Percentiles rank a stretch among this genome's conserved stretches.
Evolutionary conservation across 352 stramenopile genomes (phyloP).

Genomic region (Pythium oligandrum): DNA sequence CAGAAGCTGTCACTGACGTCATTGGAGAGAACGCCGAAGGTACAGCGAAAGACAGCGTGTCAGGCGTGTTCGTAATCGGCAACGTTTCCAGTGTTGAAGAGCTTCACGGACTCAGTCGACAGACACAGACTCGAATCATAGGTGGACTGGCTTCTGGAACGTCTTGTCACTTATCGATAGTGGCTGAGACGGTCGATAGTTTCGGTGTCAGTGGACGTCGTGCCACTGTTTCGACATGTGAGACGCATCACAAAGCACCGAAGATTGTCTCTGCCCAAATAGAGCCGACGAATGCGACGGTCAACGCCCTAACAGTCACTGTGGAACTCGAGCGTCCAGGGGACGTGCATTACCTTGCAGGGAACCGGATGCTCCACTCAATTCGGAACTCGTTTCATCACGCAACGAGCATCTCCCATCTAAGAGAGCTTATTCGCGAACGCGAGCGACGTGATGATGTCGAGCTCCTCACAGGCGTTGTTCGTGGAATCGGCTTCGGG

Average conservation of each 20-base stretch:
- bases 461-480: neutral
- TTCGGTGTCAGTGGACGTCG: slow-evolving; percentile 40
- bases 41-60: neutral
- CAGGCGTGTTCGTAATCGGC: slow-evolving; percentile 23
- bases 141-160: slow-evolving; percentile 33
- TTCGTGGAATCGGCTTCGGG: too few species aligned
- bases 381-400: slow-evolving; percentile 1
- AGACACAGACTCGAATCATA: slow-evolving; percentile 31
- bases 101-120: slow-evolving; percentile 16
- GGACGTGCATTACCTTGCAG: slow-evolving; percentile 50
- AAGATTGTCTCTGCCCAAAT: slow-evolving; percentile 25
- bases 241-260: slow-evolving; percentile 52
- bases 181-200: slow-evolving; percentile 46
- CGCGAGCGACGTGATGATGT: neutral
- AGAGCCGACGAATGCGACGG: slow-evolving; percentile 39
- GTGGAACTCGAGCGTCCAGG: slow-evolving; percentile 36
- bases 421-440: neutral
- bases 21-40: neutral
- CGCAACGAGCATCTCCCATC: slow-evolving; percentile 1
- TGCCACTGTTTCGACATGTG: slow-evolving; percentile 17
- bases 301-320: slow-evolving; percentile 33
- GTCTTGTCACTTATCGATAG: slow-evolving; percentile 39
- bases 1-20: slow-evolving; percentile 6
- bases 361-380: neutral
- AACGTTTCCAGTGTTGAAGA: slow-evolving; percentile 38